A percentile compares a stretch with the other conserved stretches of the same genome.
phyloP scores from a whole-genome alignment of 768 basidiomycete genomes.

The Collybia mongolica region DNA sequence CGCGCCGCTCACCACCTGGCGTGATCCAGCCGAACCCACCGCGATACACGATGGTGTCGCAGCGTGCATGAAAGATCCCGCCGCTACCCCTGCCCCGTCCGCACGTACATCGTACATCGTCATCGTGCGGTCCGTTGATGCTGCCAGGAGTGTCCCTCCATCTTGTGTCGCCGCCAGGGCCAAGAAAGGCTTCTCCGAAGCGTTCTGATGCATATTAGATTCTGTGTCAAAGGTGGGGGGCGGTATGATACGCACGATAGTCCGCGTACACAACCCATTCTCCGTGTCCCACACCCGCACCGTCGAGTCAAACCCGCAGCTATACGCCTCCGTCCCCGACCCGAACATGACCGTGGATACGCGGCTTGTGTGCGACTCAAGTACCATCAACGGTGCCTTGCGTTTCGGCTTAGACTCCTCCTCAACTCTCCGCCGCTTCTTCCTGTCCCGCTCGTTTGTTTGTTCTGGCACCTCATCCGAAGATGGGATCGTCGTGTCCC shows the following conservation, averaged over 20 bases:
- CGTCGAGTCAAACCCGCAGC: conserved; percentile 89
- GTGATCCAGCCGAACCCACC: conserved; percentile 19
- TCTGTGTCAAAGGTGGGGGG: neutral
- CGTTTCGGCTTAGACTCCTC: conserved; percentile 40
- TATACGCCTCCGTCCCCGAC: conserved; percentile 47
- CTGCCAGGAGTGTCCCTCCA: conserved; percentile 48
- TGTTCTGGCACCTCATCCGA: conserved; percentile 63
- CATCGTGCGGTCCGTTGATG: conserved; percentile 75
- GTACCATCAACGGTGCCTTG: conserved; percentile 68
- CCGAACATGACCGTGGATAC: conserved; percentile 73
- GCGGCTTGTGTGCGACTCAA: conserved; percentile 82
- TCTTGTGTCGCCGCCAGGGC: conserved; percentile 50
- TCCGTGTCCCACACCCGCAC: conserved; percentile 88
- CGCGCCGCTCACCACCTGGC: conserved; percentile 68
- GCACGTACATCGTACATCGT: conserved; percentile 60
- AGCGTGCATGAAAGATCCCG: conserved; percentile 54
- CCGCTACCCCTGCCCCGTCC: conserved; percentile 24
- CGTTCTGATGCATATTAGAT: conserved; percentile 39
- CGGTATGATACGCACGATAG: conserved; percentile 53
- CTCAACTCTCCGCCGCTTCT: conserved; percentile 63
- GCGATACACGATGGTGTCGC: conserved; percentile 68
- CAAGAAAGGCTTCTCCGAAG: conserved; percentile 74
- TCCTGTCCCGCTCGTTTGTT: conserved; percentile 35
- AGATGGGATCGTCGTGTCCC: conserved; percentile 62
- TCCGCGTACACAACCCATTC: conserved; percentile 65